A percentile compares a stretch with the other conserved stretches of the same genome.
These are phyloP conservation scores for Naganishia sp. DNA, from an alignment of 1,284 basidiomycete genomes.

Conservation along the genomic window DNA sequence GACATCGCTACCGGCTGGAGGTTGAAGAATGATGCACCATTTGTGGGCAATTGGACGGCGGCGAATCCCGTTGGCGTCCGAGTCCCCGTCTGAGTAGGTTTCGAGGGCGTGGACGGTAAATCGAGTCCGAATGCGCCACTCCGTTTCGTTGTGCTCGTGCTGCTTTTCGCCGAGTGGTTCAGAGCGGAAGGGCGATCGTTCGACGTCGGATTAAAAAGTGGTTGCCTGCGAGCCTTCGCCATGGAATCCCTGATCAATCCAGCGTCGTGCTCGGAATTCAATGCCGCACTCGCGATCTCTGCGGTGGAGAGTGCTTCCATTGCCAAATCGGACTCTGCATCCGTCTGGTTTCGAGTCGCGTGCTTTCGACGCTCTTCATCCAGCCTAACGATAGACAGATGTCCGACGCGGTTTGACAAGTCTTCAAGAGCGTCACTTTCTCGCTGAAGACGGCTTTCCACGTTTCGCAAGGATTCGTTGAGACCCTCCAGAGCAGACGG, in stretches of 20 bases:
- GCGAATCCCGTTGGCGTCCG: conserved; percentile 3
- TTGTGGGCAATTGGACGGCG: conserved; percentile 6
- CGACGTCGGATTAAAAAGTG: conserved; percentile 9
- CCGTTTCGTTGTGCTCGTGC: background rate
- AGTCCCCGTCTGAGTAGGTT: background rate
- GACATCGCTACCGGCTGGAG: conserved; percentile 14
- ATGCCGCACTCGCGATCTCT: conserved; percentile 20
- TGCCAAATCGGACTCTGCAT: background rate
- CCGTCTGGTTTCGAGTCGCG: background rate
- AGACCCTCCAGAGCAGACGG: conserved; percentile 25
- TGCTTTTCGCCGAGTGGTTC: conserved; percentile 7
- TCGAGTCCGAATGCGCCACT: conserved; percentile 15
- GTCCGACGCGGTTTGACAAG: conserved; percentile 14
- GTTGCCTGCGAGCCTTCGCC: conserved; percentile 9
- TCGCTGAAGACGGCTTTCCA: conserved; percentile 12
- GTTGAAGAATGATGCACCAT: conserved; percentile 20
- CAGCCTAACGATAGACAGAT: background rate
- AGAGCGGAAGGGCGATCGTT: conserved; percentile 21
- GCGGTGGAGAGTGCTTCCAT: background rate
- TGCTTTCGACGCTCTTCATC: too few species aligned
- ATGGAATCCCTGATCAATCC: conserved; percentile 10
- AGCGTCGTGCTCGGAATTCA: conserved; percentile 19
- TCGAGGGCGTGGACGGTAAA: conserved; percentile 12
- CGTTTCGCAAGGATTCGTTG: conserved; percentile 6
- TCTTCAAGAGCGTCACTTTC: conserved; percentile 12